A percentile compares a stretch with the other conserved stretches of the same genome.
Conservation (phyloP, 805 yeast species). For the Torulaspora maleeae region DNA sequence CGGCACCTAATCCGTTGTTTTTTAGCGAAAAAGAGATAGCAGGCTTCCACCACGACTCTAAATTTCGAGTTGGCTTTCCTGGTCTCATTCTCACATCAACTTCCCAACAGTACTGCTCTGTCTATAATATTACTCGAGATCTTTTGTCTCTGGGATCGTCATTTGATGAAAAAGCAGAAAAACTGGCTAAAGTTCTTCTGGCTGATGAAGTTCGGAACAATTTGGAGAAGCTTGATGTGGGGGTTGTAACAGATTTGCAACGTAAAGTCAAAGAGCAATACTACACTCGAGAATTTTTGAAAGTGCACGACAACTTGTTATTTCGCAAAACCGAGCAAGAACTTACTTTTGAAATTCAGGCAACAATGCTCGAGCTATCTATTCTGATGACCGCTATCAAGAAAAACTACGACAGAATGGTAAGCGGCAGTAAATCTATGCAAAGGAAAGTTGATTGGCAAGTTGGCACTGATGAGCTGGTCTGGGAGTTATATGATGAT, state of each 20-base stretch:
- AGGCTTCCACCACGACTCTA: conserved; percentile 28
- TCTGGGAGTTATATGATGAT: conserved; percentile 54
- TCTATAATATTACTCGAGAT: conserved; percentile 47
- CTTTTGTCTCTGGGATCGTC: conserved; percentile 38
- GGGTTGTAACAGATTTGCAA: conserved; percentile 47
- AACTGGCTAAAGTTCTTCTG: conserved; percentile 47
- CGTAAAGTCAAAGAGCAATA: conserved; percentile 42
- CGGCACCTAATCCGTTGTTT: conserved; percentile 50
- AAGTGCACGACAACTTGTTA: conserved; percentile 33
- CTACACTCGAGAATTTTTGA: conserved; percentile 40
- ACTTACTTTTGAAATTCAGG: conserved; percentile 36
- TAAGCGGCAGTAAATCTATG: conserved; percentile 17
- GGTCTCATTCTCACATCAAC: conserved; percentile 51
- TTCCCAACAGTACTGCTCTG: conserved; percentile 51
- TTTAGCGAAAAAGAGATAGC: conserved; percentile 33
- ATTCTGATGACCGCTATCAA: conserved; percentile 43
- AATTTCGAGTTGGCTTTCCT: conserved; percentile 38
- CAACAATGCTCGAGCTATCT: conserved; percentile 39
- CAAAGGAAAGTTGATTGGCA: conserved; percentile 42
- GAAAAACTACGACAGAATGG: conserved; percentile 31
- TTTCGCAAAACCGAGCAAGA: conserved; percentile 38
- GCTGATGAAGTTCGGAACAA: conserved; percentile 48
- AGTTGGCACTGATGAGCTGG: conserved; percentile 49
- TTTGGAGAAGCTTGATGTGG: conserved; percentile 33
- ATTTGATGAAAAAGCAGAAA: conserved; percentile 41